Percentiles rank a stretch among this genome's conserved stretches.
phyloP scores from a whole-genome alignment of 1,284 basidiomycete species.

The Anthracocystis panici-leucophaei region DNA sequence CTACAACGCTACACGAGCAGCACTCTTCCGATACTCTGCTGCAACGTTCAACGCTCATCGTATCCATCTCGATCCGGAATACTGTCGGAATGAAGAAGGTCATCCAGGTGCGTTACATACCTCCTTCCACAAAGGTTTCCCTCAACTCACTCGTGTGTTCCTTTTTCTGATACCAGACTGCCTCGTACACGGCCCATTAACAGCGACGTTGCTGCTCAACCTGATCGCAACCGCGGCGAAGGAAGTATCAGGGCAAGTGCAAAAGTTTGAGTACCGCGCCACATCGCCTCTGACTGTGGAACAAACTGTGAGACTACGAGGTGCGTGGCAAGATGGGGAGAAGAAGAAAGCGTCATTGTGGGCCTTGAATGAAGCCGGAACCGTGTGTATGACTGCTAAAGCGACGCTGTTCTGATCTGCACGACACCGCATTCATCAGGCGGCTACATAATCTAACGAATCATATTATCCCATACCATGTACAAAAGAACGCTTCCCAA shows the following conservation, averaged over 20 bases:
- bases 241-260: constrained; percentile 11
- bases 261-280: constrained; percentile 50
- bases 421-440: background rate
- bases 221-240: constrained; percentile 15
- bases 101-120: constrained; percentile 31
- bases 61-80: constrained; percentile 62
- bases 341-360: constrained; percentile 29
- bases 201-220: constrained; percentile 50
- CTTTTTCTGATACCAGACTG: constrained; percentile 20
- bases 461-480: too few species aligned
- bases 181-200: constrained; percentile 61
- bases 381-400: constrained; percentile 45
- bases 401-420: constrained; percentile 20
- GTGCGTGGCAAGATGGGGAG: constrained; percentile 27
- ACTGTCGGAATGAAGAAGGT: constrained; percentile 60
- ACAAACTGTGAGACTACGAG: constrained; percentile 34
- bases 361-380: constrained; percentile 41
- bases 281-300: constrained; percentile 49
- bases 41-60: constrained; percentile 65
- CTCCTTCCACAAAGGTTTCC: background rate
- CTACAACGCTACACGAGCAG: constrained; percentile 45
- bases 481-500: background rate
- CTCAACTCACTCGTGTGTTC: background rate
- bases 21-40: constrained; percentile 65
- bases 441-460: too few species aligned